These are phyloP conservation scores for Gleditsia sinensis DNA, from an alignment of 306 rosid species.

Conservation along the genomic window DNA sequence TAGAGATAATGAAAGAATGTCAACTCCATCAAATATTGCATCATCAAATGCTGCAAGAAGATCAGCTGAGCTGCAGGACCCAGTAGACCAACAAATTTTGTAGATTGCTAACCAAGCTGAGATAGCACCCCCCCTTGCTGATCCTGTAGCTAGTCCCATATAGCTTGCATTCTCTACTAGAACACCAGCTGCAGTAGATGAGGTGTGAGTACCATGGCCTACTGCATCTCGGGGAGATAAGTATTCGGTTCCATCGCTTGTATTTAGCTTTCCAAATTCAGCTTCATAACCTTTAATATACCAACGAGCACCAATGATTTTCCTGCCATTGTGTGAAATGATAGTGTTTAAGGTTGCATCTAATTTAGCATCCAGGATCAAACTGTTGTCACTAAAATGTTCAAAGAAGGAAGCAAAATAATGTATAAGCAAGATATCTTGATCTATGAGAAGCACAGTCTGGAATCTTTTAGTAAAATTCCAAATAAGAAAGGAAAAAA, in stretches of 20 bases:
- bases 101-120: conserved; percentile 57
- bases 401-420: background rate
- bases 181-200: conserved; percentile 65
- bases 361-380: background rate
- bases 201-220: conserved; percentile 70
- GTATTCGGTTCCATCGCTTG: conserved; percentile 44
- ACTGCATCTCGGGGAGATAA: conserved; percentile 58
- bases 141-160: conserved; percentile 57
- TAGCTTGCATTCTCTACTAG: conserved; percentile 46
- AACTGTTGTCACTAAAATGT: background rate
- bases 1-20: conserved; percentile 57
- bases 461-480: too few relatives aligned
- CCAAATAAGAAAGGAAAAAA: too few relatives aligned
- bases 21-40: conserved; percentile 61
- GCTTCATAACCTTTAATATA: conserved; percentile 71
- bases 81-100: conserved; percentile 66
- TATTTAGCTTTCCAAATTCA: conserved; percentile 53
- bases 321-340: conserved; percentile 42
- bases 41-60: conserved; percentile 72
- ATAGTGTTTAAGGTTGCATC: background rate
- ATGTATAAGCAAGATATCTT: background rate
- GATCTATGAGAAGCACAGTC: background rate
- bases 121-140: conserved; percentile 73
- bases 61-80: conserved; percentile 62
- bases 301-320: conserved; percentile 75